Evolutionary conservation across 768 basidiomycete species (phyloP).

Genomic region (Leucocoprinus birnbaumii): DNA sequence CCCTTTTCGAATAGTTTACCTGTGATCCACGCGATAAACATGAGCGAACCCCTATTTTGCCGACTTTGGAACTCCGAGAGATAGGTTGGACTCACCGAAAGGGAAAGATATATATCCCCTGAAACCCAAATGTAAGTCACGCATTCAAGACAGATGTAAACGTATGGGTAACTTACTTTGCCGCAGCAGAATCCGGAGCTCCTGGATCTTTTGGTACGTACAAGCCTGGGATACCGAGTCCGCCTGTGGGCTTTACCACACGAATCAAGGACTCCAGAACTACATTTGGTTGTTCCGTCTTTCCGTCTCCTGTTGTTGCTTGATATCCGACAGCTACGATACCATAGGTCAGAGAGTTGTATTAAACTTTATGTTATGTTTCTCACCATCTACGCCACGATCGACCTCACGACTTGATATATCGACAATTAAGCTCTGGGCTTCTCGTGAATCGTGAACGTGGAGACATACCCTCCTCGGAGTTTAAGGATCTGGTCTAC

Average conservation of each 20-base stretch:
- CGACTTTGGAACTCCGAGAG: too few relatives aligned
- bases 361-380: neutral
- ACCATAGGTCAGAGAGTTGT: neutral
- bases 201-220: constrained; percentile 58
- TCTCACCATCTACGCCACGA: constrained; percentile 44
- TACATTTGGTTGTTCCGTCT: constrained; percentile 54
- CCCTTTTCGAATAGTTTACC: constrained; percentile 54
- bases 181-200: constrained; percentile 48
- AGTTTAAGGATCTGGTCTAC: constrained; percentile 44
- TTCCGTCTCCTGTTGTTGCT: constrained; percentile 49
- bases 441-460: too few relatives aligned
- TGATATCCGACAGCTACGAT: constrained; percentile 49
- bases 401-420: constrained; percentile 40
- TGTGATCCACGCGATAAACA: constrained; percentile 1
- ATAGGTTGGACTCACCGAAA: constrained; percentile 16
- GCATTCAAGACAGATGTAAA: neutral
- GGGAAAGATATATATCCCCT: constrained; percentile 44
- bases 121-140: neutral
- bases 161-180: constrained; percentile 32
- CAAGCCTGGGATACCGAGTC: constrained; percentile 55
- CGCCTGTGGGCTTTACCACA: constrained; percentile 53
- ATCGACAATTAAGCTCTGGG: neutral
- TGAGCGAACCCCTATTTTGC: too few relatives aligned
- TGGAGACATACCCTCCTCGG: constrained; percentile 38
- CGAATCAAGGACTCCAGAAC: constrained; percentile 48